Percentiles rank a stretch among this genome's conserved stretches.
phyloP scores from a whole-genome alignment of 2,329 filamentous ascomycete species.

The Sphaerostilbella broomeana region DNA sequence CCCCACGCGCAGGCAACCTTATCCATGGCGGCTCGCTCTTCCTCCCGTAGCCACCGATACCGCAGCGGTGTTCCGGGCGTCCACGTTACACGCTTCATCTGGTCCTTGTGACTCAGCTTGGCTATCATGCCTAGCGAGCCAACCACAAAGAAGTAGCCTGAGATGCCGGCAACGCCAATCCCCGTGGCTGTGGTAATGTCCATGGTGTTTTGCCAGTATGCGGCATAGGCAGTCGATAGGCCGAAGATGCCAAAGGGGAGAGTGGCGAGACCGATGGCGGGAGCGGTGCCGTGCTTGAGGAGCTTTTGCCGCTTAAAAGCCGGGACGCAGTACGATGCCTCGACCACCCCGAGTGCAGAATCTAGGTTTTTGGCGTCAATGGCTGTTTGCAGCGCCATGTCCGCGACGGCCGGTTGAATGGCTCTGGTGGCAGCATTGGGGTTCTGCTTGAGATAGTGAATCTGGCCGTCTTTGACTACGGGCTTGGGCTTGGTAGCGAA shows the following conservation, averaged over 20 bases:
- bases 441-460: slow-evolving; percentile 56
- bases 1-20: slow-evolving; percentile 84
- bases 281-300: slow-evolving; percentile 56
- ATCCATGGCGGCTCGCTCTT: slow-evolving; percentile 83
- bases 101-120: slow-evolving; percentile 81
- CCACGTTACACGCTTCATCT: slow-evolving; percentile 94
- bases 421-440: slow-evolving; percentile 65
- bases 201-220: slow-evolving; percentile 58
- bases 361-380: slow-evolving; percentile 73
- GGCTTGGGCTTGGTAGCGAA: slow-evolving; percentile 80
- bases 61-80: slow-evolving; percentile 71
- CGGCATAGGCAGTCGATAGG: slow-evolving; percentile 49
- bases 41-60: slow-evolving; percentile 80
- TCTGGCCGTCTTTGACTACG: slow-evolving; percentile 48
- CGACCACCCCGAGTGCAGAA: slow-evolving; percentile 68
- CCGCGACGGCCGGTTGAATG: slow-evolving; percentile 63
- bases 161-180: slow-evolving; percentile 71
- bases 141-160: slow-evolving; percentile 78
- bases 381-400: slow-evolving; percentile 69
- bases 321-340: slow-evolving; percentile 58
- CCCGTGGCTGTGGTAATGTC: slow-evolving; percentile 67
- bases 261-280: slow-evolving; percentile 48
- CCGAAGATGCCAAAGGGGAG: slow-evolving; percentile 65
- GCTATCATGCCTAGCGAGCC: slow-evolving; percentile 78
- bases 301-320: slow-evolving; percentile 64